Evolutionary conservation across 345 rosid species (phyloP).

Genomic region (Pugionium dolabratum): DNA sequence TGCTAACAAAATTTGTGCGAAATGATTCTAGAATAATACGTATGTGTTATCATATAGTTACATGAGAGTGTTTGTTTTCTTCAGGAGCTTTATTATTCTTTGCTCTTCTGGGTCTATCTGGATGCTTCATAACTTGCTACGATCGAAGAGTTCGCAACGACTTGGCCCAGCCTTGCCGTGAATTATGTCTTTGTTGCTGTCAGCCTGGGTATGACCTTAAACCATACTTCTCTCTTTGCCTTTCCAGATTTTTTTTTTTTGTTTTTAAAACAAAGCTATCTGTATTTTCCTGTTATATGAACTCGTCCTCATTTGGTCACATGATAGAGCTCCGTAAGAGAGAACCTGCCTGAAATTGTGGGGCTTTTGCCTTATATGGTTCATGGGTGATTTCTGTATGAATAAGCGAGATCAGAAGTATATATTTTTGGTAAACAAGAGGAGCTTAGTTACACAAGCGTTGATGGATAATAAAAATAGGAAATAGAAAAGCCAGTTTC

Average conservation of each 20-base stretch:
- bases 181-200: slow-evolving; percentile 96
- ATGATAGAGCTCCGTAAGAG: background rate
- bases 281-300: background rate
- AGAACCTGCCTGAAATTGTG: background rate
- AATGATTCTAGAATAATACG: background rate
- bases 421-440: background rate
- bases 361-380: slow-evolving; percentile 1
- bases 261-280: background rate
- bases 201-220: slow-evolving; percentile 78
- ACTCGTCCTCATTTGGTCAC: slow-evolving; percentile 5
- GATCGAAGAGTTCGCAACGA: slow-evolving; percentile 97
- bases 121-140: slow-evolving; percentile 98
- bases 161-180: slow-evolving; percentile 98
- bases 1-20: background rate
- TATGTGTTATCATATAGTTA: background rate
- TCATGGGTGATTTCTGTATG: background rate
- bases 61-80: slow-evolving; percentile 18
- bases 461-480: background rate
- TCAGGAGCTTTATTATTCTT: slow-evolving; percentile 94
- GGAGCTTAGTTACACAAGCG: slow-evolving; percentile 10
- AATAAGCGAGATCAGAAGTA: background rate
- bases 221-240: background rate
- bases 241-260: background rate
- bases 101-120: slow-evolving; percentile 97
- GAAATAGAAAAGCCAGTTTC: background rate